These are phyloP conservation scores for Globisporangium canariense DNA, from an alignment of 352 stramenopile genomes.

Conservation along the genomic window DNA sequence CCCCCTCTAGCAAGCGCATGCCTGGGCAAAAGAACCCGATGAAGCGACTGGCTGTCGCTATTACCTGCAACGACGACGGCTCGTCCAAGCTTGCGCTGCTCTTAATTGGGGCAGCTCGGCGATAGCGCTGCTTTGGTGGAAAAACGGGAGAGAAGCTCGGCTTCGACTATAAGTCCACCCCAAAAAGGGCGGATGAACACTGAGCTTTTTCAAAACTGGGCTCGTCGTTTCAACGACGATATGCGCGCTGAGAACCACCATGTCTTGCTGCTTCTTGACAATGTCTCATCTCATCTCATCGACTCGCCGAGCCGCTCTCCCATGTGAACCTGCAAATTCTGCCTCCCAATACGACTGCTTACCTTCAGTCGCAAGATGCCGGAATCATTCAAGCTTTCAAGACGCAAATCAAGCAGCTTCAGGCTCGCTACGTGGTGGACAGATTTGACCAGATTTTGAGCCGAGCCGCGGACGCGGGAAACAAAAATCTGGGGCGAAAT, in stretches of 20 bases:
- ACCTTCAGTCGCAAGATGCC: background rate
- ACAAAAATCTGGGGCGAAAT: background rate
- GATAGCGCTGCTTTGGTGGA: background rate
- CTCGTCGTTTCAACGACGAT: background rate
- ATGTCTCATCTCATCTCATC: background rate
- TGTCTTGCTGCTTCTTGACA: conserved; percentile 5
- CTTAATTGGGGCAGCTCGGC: background rate
- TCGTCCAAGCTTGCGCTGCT: conserved; percentile 1
- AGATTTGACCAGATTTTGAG: background rate
- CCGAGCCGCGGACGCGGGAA: background rate
- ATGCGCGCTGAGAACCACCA: background rate
- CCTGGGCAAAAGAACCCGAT: conserved; percentile 6
- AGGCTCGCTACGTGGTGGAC: background rate
- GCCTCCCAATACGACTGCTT: conserved; percentile 3
- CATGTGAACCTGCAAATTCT: background rate
- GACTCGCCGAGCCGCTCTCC: background rate
- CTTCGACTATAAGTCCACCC: background rate
- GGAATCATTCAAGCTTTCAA: conserved; percentile 5
- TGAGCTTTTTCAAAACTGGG: conserved; percentile 5
- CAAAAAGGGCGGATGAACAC: conserved; percentile 4
- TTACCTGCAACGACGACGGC: conserved; percentile 7
- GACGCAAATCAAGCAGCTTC: background rate
- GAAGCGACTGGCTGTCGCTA: conserved; percentile 8
- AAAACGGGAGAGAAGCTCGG: background rate
- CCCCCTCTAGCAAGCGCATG: conserved; percentile 1